phyloP scores from a whole-genome alignment of 1,284 basidiomycete genomes.

The Apiotrichum siamense region DNA sequence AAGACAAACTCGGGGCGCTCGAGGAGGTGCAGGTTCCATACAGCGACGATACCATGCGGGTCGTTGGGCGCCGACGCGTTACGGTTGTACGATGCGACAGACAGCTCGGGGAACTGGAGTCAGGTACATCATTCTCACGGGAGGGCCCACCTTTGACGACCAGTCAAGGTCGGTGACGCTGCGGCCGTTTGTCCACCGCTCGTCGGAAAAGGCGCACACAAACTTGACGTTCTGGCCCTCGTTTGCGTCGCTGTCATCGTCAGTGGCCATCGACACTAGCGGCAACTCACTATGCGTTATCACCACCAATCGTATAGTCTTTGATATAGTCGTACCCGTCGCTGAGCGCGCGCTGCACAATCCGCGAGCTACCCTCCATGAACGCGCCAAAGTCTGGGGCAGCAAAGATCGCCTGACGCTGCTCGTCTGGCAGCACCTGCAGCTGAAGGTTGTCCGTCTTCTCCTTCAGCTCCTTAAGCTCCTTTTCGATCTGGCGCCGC shows the following conservation, averaged over 20 bases:
- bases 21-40: constrained; percentile 93
- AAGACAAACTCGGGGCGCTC: constrained; percentile 97
- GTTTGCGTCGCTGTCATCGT: constrained; percentile 67
- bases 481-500: constrained; percentile 66
- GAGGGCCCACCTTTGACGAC: constrained; percentile 73
- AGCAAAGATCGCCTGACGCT: constrained; percentile 69
- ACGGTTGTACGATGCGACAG: constrained; percentile 93
- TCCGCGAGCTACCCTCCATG: constrained; percentile 89
- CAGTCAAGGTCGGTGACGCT: constrained; percentile 95
- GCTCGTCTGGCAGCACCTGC: constrained; percentile 67
- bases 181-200: constrained; percentile 78
- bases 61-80: constrained; percentile 84
- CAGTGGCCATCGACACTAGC: neutral
- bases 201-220: constrained; percentile 81
- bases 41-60: constrained; percentile 90
- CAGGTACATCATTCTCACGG: neutral
- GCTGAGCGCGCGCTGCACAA: constrained; percentile 90
- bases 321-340: constrained; percentile 94
- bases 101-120: constrained; percentile 84
- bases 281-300: constrained; percentile 59
- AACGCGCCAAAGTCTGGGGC: constrained; percentile 88
- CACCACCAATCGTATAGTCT: constrained; percentile 82
- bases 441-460: constrained; percentile 60
- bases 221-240: constrained; percentile 82
- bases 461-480: constrained; percentile 73